Conservation (phyloP, 2,329 filamentous ascomycete genomes). For the Sclerotinia subarctica region DNA sequence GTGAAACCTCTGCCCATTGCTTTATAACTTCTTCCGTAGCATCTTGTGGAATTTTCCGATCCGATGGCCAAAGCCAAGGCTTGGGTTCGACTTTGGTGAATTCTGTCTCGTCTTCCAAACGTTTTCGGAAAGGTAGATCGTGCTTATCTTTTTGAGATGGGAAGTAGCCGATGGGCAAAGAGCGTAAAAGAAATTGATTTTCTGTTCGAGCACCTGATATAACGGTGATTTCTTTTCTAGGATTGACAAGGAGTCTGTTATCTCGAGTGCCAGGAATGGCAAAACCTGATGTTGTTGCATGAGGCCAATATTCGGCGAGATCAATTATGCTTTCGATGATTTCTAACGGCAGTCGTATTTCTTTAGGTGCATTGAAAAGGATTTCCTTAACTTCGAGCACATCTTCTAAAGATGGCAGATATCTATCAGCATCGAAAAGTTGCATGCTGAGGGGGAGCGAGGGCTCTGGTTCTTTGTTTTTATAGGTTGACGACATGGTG, state of each 20-base stretch:
- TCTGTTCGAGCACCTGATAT: conserved; percentile 31
- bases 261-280: background rate
- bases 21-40: conserved; percentile 27
- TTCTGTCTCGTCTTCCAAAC: background rate
- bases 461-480: background rate
- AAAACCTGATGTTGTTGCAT: conserved; percentile 38
- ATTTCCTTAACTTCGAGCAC: conserved; percentile 49
- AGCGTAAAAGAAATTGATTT: conserved; percentile 42
- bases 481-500: background rate
- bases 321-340: conserved; percentile 56
- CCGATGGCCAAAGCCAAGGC: conserved; percentile 27
- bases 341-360: conserved; percentile 50
- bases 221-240: conserved; percentile 19
- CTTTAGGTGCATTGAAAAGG: conserved; percentile 41
- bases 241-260: conserved; percentile 20
- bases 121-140: conserved; percentile 18
- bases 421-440: conserved; percentile 21
- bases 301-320: conserved; percentile 61
- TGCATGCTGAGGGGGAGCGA: conserved; percentile 15
- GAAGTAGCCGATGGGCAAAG: conserved; percentile 33
- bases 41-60: conserved; percentile 21
- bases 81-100: conserved; percentile 22
- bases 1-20: conserved; percentile 26
- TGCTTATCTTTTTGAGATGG: conserved; percentile 5
- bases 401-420: conserved; percentile 46